These are phyloP conservation scores for Coemansia sp. DNA, from an alignment of 192 early-diverging fungal species.

Conservation along the genomic window DNA sequence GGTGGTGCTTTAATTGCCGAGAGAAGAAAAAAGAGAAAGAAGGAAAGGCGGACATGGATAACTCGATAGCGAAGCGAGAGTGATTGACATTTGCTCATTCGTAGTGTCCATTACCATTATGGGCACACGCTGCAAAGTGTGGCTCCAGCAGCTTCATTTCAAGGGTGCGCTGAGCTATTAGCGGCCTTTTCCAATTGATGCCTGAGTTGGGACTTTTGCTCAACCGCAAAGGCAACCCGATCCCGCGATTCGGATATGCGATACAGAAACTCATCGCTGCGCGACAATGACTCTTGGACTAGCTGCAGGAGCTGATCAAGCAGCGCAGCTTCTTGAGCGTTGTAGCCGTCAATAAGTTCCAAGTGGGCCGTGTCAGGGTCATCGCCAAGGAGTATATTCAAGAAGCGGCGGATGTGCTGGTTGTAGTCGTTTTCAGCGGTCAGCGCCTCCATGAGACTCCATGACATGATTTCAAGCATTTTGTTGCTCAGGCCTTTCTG, in stretches of 20 bases:
- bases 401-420: constrained; percentile 51
- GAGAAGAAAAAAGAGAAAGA: background rate
- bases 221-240: constrained; percentile 39
- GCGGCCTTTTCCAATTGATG: constrained; percentile 33
- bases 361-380: constrained; percentile 47
- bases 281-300: constrained; percentile 45
- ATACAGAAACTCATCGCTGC: constrained; percentile 51
- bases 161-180: too few relatives aligned
- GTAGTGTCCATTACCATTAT: background rate
- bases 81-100: background rate
- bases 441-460: constrained; percentile 46
- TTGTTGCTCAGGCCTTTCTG: constrained; percentile 46
- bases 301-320: constrained; percentile 44
- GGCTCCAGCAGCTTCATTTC: background rate
- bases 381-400: constrained; percentile 48
- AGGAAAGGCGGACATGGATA: background rate
- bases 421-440: constrained; percentile 48
- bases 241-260: constrained; percentile 43
- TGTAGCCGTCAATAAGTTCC: constrained; percentile 37
- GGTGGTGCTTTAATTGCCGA: background rate
- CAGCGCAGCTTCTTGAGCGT: constrained; percentile 28
- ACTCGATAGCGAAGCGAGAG: background rate
- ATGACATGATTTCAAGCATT: constrained; percentile 47
- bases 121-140: background rate
- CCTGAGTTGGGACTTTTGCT: constrained; percentile 42